Evolutionary conservation across 768 basidiomycete genomes (phyloP), one percentile per base, ranked within the genome.

Genomic region (Lactarius quietus): DNA sequence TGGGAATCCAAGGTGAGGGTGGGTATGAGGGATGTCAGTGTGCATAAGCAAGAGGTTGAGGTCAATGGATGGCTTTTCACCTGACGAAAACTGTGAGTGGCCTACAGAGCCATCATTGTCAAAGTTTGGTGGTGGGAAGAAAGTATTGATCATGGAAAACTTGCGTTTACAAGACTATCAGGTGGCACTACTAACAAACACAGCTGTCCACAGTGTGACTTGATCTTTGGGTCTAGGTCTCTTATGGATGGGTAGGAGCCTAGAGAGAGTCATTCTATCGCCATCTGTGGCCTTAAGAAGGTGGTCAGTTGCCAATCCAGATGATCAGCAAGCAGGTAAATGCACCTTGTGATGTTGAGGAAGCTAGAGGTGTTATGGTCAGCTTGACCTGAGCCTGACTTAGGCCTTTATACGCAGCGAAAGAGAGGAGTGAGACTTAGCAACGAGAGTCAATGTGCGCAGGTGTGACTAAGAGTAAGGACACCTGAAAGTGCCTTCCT

Each of bases 281-380:
- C 56, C 64, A 7, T 68, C 67, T 33, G 29, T 41, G 59, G 59
- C 28, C 67, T 61, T n/a, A n/a, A n/a, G n/a, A n/a, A n/a, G n/a
- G n/a, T n/a, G n/a, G n/a, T n/a, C n/a, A n/a, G n/a, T n/a, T n/a
- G n/a, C n/a, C n/a, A n/a, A n/a, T n/a, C n/a, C n/a, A n/a, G n/a
- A n/a, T n/a, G n/a, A n/a, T n/a, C n/a, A n/a, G n/a, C n/a, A n/a
- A n/a, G n/a, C n/a, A n/a, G n/a, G n/a, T n/a, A n/a, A n/a, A n/a
- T n/a, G n/a, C n/a, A n/a, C n/a, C n/a, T n/a, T n/a, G n/a, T n/a
- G n/a, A n/a, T n/a, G n/a, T n/a, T n/a, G n/a, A n/a, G n/a, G n/a
- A n/a, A n/a, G n/a, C n/a, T n/a, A n/a, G n/a, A n/a, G n/a, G n/a
- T n/a, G n/a, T n/a, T n/a, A n/a, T n/a, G n/a, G n/a, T n/a, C n/a